Evolutionary conservation across 108 stramenopile species (phyloP).

Genomic region (Cyclostephanos invisitatus): DNA sequence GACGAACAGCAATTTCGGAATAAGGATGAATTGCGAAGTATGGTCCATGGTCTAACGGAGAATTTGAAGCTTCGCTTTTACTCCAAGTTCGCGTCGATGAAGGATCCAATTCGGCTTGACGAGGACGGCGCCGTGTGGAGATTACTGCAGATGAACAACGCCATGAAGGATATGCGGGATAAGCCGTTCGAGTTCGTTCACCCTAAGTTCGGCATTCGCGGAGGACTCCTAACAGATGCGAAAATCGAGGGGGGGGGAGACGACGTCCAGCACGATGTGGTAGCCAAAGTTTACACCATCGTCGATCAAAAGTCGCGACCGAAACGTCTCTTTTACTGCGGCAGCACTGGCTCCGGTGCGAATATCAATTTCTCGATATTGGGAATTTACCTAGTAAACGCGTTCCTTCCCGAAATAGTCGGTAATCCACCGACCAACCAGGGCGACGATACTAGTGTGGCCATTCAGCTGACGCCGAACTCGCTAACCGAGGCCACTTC

Average conservation of each 20-base stretch:
- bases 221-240: slow-evolving; percentile 2
- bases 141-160: slow-evolving; percentile 10
- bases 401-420: slow-evolving; percentile 20
- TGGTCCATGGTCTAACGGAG: slow-evolving; percentile 6
- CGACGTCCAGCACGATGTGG: not conserved
- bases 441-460: not conserved
- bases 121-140: slow-evolving; percentile 1
- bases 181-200: slow-evolving; percentile 14
- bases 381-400: slow-evolving; percentile 21
- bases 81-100: slow-evolving; percentile 6
- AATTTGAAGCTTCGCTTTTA: slow-evolving; percentile 8
- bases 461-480: slow-evolving; percentile 18
- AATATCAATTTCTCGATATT: slow-evolving; percentile 5
- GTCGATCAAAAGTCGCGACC: not conserved
- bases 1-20: not conserved
- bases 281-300: not conserved
- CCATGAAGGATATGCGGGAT: slow-evolving; percentile 10
- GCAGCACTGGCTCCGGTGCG: slow-evolving; percentile 6
- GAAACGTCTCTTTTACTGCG: slow-evolving; percentile 21
- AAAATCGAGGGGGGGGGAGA: not conserved
- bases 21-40: not conserved
- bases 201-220: slow-evolving; percentile 18
- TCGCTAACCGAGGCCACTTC: slow-evolving; percentile 10
- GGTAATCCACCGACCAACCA: slow-evolving; percentile 11
- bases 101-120: slow-evolving; percentile 3